Base-by-base conservation (phyloP, 805 yeast genomes). In the Lachancea fermentati region DNA sequence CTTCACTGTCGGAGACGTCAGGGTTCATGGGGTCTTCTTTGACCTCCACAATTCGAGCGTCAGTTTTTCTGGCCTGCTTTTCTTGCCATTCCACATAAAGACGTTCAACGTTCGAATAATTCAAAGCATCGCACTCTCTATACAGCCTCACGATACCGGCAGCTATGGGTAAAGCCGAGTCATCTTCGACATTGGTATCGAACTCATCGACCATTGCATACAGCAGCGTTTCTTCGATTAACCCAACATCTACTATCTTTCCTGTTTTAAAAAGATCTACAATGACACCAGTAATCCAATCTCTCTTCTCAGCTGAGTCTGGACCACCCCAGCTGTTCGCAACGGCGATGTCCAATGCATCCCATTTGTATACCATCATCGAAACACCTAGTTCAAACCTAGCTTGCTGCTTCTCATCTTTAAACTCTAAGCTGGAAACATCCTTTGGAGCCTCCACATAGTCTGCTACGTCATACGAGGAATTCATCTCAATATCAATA, bases 281-380 rank as follows among this genome's bases (percentile, higher is more conserved):
- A 2, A 91, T 76, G 11, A 85, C 67, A 4, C 86, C 94, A 4
- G 85, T 77, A 48, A 91, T 73, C 98, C 98, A 93, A 60, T 93
- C 98, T 56, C 99, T 73, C 62, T 93, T 93, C 29, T 85, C 97
- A 0, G 73, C 77, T 11, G 95, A 81, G 26, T 85, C 84, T 11
- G 96, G 79, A 1, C 98, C 99, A 44, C 98, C 99, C 97, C 98
- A 93, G 22, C 72, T 69, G 59, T 85, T 87, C 4, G 78, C 94
- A 7, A 93, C 97, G 0, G 98, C 98, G 1, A 85, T 82, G 34
- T 76, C 72, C 37, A 93, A 67, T 17, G 84, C 88, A 44, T 88
- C 93, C 98, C 98, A 93, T 43, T 75, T 72, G 60, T 89, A 78
- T n/a, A 93, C 65, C 26, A 85, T 79, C 95, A 89, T 84, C 22